These are phyloP conservation scores for Blakeslea trispora DNA, from an alignment of 371 early-diverging fungal species.

Conservation along the genomic window DNA sequence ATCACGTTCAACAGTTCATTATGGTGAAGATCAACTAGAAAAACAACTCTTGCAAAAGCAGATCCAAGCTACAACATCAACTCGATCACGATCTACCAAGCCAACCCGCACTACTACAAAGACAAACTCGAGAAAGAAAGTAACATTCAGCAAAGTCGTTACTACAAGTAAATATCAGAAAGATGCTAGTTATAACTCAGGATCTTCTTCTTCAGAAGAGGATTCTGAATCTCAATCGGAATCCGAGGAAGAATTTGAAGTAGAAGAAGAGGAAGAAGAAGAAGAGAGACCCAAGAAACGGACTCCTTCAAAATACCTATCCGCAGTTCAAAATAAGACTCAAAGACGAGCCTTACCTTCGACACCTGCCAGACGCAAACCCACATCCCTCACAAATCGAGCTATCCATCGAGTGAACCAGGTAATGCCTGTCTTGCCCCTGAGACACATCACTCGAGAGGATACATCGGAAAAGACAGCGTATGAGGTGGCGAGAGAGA, in stretches of 20 bases:
- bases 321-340: not conserved
- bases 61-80: not conserved
- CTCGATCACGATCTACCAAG: not conserved
- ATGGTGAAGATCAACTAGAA: not conserved
- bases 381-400: not conserved
- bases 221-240: not conserved
- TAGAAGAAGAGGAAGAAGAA: not conserved
- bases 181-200: too few species aligned
- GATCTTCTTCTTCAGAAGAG: not conserved
- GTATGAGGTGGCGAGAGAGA: conserved; percentile 71
- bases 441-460: conserved; percentile 15
- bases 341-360: not conserved
- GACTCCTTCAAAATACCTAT: not conserved
- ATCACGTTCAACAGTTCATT: not conserved
- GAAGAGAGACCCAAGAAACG: not conserved
- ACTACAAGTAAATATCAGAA: too few species aligned
- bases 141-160: too few species aligned
- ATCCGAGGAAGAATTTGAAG: not conserved
- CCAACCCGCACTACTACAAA: not conserved
- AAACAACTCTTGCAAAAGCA: not conserved
- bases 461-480: conserved; percentile 25
- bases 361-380: not conserved
- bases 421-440: conserved; percentile 13
- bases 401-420: conserved; percentile 24
- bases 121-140: not conserved